Evolutionary conservation across 176 grass and related monocot genomes (phyloP), one percentile per base, ranked within the genome.

Genomic region (Lolium rigidum): DNA sequence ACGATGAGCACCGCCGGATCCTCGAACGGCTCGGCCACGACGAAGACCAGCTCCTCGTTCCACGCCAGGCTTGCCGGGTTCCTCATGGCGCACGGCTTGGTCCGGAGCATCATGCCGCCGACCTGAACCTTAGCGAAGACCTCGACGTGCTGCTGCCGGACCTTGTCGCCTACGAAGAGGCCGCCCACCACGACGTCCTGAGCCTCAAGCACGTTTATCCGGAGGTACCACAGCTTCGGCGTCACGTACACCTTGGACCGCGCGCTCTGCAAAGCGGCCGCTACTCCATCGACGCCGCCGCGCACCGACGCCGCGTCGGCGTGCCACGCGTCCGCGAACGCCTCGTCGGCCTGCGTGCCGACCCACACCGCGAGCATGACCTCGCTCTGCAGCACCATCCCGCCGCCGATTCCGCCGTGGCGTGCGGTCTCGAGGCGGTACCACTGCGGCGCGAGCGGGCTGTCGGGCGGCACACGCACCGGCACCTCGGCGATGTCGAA

Each of bases 11-110:
- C 92, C 43, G 93, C 90, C 15, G 92, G 92, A 2, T 97, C 92
- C 18, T 97, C 95, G 82, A 97, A 97, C 47, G 95, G 95, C 86
- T 97, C 92, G 0, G 88, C 92, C 47, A 86, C 90, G 62, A 90
- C 90, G 84, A 97, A 94, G 28, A 94, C 70, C 24, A 97, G 52
- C 84, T 97, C 95, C 67, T 97, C 92, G 50, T 97, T 90, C 94
- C 94, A 97, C 80, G 75, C 28, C 41, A 82, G 68, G 41, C 50
- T 92, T 77, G 86, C 38, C 2, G 35, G 15, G 2, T 71, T 71
- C 83, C 87, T 76, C n/a, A 46, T 22, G 16, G 78, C 37, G 85
- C 89, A 90, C 14, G 81, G 65, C 66, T 82, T 88, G 3, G 94
- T 94, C 64, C 80, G 86, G 18, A 94, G 89, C 48, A 83, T 81